Evolutionary conservation across 768 basidiomycete species (phyloP).

Genomic region (Grammothele lineata): DNA sequence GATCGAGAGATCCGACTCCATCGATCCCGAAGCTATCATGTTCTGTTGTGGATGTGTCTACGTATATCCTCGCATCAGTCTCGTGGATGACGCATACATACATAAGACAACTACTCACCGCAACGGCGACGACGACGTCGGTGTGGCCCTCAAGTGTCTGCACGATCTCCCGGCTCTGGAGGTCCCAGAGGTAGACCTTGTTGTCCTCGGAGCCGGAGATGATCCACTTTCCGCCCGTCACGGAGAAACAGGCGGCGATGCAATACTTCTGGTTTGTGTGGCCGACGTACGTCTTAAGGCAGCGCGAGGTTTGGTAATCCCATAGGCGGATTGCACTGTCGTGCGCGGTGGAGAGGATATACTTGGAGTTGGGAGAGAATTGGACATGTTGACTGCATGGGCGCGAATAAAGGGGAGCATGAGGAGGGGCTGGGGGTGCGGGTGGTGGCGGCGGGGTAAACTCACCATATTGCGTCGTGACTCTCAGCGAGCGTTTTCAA

Average conservation of each 20-base stretch:
- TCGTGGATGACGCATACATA: no score
- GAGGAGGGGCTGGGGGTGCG: not conserved
- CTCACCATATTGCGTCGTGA: conserved; percentile 76
- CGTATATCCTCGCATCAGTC: not conserved
- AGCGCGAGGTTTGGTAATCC: conserved; percentile 90
- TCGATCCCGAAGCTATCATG: conserved; percentile 83
- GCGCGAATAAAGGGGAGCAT: no score
- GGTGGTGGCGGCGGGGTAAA: conserved; percentile 2
- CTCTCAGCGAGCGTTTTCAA: conserved; percentile 94
- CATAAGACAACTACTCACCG: conserved; percentile 45
- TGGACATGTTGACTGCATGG: conserved; percentile 73
- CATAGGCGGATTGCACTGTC: conserved; percentile 91
- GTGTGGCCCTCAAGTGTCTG: conserved; percentile 76
- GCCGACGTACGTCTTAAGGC: conserved; percentile 85
- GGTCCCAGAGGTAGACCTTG: conserved; percentile 87
- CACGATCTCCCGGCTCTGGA: conserved; percentile 82
- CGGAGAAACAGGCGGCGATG: conserved; percentile 79
- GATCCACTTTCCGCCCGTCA: conserved; percentile 86
- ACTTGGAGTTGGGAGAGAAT: conserved; percentile 95
- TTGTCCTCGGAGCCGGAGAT: conserved; percentile 89
- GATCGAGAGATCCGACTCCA: conserved; percentile 79
- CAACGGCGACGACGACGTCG: conserved; percentile 78
- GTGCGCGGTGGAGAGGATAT: conserved; percentile 90
- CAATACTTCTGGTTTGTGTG: conserved; percentile 83
- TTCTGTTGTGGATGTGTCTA: conserved; percentile 85